phyloP scores from a whole-genome alignment of 192 early-diverging fungal species.

The Coemansia sp. region DNA sequence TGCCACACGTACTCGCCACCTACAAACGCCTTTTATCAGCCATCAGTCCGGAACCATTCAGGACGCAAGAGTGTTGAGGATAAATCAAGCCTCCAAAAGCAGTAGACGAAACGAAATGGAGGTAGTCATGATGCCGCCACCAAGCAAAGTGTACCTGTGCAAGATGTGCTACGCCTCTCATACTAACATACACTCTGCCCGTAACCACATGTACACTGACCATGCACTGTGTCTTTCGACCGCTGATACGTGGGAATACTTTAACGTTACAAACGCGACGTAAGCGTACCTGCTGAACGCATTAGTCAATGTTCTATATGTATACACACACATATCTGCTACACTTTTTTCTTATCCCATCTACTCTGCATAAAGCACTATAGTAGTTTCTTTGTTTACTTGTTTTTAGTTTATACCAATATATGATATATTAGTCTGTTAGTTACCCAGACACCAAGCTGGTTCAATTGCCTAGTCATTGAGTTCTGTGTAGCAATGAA shows the following conservation, averaged over 20 bases:
- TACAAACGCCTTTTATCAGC: neutral
- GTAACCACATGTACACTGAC: slow-evolving; percentile 42
- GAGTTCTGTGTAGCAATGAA: too few species aligned
- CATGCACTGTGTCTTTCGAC: slow-evolving; percentile 38
- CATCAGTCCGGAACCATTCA: neutral
- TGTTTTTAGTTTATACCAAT: neutral
- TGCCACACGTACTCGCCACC: neutral
- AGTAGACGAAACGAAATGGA: slow-evolving; percentile 12
- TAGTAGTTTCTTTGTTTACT: neutral
- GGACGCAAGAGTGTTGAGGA: neutral
- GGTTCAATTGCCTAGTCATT: too few species aligned
- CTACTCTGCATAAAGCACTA: neutral
- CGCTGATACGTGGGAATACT: slow-evolving; percentile 42
- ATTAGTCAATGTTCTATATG: neutral
- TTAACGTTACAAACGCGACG: slow-evolving; percentile 22
- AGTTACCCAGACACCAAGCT: neutral
- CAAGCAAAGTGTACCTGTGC: slow-evolving; percentile 51
- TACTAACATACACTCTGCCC: slow-evolving; percentile 55
- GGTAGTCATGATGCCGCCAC: slow-evolving; percentile 41
- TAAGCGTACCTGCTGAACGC: neutral
- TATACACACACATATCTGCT: slow-evolving; percentile 12
- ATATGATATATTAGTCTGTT: slow-evolving; percentile 1
- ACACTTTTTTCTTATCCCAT: neutral
- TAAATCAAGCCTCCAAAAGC: neutral
- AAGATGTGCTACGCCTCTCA: slow-evolving; percentile 47